Percentiles rank a stretch among this genome's conserved stretches.
phyloP scores from a whole-genome alignment of 2,329 filamentous ascomycete genomes.

The Zymoseptoria brevis region DNA sequence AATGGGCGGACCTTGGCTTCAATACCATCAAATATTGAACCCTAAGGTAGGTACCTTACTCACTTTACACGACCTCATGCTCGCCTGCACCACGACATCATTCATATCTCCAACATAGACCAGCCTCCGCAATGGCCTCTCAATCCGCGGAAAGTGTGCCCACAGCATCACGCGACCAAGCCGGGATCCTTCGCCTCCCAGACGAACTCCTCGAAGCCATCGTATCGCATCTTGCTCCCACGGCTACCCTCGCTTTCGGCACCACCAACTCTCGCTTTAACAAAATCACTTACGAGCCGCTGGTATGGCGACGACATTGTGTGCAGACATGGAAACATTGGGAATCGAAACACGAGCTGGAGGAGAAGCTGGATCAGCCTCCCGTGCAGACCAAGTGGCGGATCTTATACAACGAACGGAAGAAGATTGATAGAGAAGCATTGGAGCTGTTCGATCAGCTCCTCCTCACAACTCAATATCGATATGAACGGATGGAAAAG shows the following conservation, averaged over 20 bases:
- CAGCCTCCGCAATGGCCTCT: background rate
- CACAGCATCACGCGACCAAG: background rate
- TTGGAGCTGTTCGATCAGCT: conserved; percentile 53
- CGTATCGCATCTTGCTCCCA: conserved; percentile 53
- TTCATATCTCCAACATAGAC: background rate
- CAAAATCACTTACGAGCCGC: conserved; percentile 58
- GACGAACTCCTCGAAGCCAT: conserved; percentile 81
- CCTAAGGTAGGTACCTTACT: no score
- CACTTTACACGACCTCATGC: no score
- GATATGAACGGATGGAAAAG: conserved; percentile 60
- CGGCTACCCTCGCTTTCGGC: conserved; percentile 47
- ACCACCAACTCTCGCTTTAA: conserved; percentile 56
- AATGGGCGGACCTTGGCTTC: no score
- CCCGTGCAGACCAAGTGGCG: conserved; percentile 55
- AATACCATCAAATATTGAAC: no score
- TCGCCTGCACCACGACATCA: background rate
- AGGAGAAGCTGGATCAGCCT: conserved; percentile 42
- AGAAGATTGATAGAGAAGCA: conserved; percentile 29
- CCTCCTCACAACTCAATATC: conserved; percentile 60
- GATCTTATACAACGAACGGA: conserved; percentile 33
- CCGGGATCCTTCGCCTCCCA: conserved; percentile 45
- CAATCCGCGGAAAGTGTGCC: background rate
- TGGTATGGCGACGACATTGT: conserved; percentile 78
- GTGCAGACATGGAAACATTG: conserved; percentile 62
- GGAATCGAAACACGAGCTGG: conserved; percentile 57